Base-by-base conservation (phyloP, 495 filamentous ascomycete species). In the Penicillium tannophilum region DNA sequence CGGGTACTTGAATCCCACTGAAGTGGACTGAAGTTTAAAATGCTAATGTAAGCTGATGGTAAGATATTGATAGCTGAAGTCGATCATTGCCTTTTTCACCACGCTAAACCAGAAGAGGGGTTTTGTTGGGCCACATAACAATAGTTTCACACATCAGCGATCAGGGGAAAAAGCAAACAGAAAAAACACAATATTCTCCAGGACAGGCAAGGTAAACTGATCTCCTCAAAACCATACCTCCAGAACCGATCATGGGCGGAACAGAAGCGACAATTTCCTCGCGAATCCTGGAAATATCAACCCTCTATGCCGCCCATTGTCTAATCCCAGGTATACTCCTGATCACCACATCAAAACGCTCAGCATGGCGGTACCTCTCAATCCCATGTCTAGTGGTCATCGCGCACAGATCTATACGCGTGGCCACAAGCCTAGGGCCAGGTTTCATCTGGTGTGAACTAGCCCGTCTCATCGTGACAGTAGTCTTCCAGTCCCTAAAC, bases 391-490 rank as follows among this genome's bases (percentile, higher is more conserved):
- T 54, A 26, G 16, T 58, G 7, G 56, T 49, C 9, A 61, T 61
- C 53, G 52, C 44, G 14, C 31, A 56, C 45, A 52, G 23, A 26
- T 52, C 47, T 39, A 56, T 64, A 54, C 35, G 44, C 5, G 31
- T 63, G 11, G 63, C 63, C 9, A 50, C 44, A 35, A 30, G 51
- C 1, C 31, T 63, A 6, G 58, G 63, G 14, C 64, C 64, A 4
- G 61, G 63, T 4, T 66, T 58, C n/a, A 26, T 61, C 8, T 66
- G 64, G 64, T 66, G 64, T 49, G 61, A 67, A 55, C 47, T 59
- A 20, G 55, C 30, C 11, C 64, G 64, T 10, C 45, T 67, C 12
- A 56, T 62, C 11, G 7, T 62, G 17, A 60, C 62, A 11, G 59
- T 67, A 26, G 5, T 61, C 33, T 65, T 61, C 35, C 65, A 66